phyloP scores from a whole-genome alignment of 768 basidiomycete species.

The Leccinum disarticulatum region DNA sequence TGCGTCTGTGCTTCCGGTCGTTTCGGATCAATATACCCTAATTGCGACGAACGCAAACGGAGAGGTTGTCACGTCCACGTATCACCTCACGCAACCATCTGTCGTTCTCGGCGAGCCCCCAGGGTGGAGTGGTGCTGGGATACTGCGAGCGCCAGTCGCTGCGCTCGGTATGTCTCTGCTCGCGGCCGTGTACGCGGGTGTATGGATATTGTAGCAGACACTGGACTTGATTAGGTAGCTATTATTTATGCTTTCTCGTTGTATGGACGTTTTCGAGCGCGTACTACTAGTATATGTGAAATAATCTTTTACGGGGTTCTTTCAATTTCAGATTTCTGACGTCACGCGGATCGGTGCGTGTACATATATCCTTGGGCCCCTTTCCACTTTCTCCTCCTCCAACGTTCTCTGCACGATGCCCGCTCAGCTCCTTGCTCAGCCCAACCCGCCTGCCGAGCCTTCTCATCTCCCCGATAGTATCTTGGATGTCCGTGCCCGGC shows the following conservation, averaged over 20 bases:
- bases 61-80: conserved; percentile 51
- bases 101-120: conserved; percentile 65
- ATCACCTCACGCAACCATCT: conserved; percentile 43
- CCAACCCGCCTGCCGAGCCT: conserved; percentile 69
- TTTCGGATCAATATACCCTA: conserved; percentile 55
- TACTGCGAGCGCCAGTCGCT: conserved; percentile 7
- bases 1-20: conserved; percentile 55
- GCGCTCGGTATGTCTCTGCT: conserved; percentile 16
- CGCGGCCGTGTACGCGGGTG: conserved; percentile 6
- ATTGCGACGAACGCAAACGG: conserved; percentile 58
- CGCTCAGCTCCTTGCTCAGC: conserved; percentile 52
- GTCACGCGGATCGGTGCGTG: neutral
- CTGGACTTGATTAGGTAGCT: neutral
- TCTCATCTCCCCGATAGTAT: conserved; percentile 64
- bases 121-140: conserved; percentile 42
- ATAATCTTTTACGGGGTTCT: neutral
- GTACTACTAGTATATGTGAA: neutral
- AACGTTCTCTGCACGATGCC: conserved; percentile 43
- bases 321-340: neutral
- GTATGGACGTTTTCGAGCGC: neutral
- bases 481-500: conserved; percentile 47
- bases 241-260: neutral
- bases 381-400: neutral
- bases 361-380: neutral
- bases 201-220: conserved; percentile 20